phyloP scores from a whole-genome alignment of 768 basidiomycete genomes.

The Hypsizygus marmoreus region DNA sequence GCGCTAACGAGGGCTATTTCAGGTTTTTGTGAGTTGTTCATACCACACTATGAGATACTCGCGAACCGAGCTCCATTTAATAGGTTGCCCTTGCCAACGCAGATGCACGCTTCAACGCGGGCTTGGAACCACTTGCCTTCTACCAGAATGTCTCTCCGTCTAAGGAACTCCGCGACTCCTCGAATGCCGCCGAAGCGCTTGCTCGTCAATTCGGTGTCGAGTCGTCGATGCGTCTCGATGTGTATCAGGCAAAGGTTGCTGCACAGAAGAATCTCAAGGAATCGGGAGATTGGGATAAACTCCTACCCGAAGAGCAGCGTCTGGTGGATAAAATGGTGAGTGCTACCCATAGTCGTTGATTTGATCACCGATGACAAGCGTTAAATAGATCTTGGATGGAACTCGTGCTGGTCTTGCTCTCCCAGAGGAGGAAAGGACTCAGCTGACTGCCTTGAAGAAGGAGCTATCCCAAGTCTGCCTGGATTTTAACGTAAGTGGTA shows the following conservation, averaged over 20 bases:
- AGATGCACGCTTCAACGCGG: conserved; percentile 54
- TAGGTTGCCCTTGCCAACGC: conserved; percentile 62
- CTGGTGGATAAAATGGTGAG: conserved; percentile 77
- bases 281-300: conserved; percentile 59
- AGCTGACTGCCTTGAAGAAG: conserved; percentile 67
- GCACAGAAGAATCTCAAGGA: conserved; percentile 70
- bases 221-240: conserved; percentile 77
- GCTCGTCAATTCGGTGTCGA: conserved; percentile 75
- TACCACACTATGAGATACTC: not conserved
- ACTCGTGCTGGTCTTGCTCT: conserved; percentile 78
- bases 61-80: not conserved
- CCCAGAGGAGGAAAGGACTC: conserved; percentile 59
- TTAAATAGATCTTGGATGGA: conserved; percentile 63
- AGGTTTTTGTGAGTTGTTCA: conserved; percentile 75
- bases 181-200: conserved; percentile 71
- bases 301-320: conserved; percentile 68
- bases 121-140: conserved; percentile 67
- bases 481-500: conserved; percentile 69
- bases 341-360: too few species aligned
- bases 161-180: conserved; percentile 80
- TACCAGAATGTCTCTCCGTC: conserved; percentile 80
- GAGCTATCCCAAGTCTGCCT: conserved; percentile 73
- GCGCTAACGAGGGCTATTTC: conserved; percentile 8
- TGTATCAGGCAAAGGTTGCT: conserved; percentile 70
- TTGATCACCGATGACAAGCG: not conserved